Conservation (phyloP, 148 eudicot genomes). For the Gaultheria prostrata region DNA sequence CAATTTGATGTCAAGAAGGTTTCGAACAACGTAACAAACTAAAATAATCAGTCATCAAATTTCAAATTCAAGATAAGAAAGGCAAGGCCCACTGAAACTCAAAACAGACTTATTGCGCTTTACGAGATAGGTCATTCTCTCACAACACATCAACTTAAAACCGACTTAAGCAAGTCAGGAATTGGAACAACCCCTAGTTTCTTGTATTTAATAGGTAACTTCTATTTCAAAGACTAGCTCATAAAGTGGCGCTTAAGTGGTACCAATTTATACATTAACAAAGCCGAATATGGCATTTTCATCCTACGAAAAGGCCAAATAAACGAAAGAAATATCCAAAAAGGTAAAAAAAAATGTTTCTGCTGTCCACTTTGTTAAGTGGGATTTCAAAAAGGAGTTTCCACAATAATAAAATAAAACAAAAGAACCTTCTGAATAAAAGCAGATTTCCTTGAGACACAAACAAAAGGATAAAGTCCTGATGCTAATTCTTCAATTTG, state of each 20-base stretch:
- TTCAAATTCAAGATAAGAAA: neutral
- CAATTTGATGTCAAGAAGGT: conserved; percentile 12
- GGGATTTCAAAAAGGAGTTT: neutral
- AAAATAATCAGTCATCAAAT: neutral
- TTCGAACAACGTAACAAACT: neutral
- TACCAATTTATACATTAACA: neutral
- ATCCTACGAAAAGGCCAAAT: neutral
- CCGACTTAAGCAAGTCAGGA: no score
- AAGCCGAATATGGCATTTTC: neutral
- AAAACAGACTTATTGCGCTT: no score
- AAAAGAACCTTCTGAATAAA: neutral
- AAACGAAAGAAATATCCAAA: neutral
- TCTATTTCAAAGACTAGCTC: neutral
- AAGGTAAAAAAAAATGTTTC: neutral
- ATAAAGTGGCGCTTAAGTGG: neutral
- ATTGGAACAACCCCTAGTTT: no score
- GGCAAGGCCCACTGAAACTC: no score
- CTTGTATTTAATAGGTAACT: neutral
- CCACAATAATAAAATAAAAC: neutral
- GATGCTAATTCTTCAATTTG: neutral
- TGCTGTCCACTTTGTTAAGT: neutral
- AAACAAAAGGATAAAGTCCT: neutral
- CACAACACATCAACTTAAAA: no score
- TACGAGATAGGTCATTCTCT: no score
- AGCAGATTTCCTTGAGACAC: neutral